Evolutionary conservation across 345 rosid genomes (phyloP).

Genomic region (Lepidium didymum): DNA sequence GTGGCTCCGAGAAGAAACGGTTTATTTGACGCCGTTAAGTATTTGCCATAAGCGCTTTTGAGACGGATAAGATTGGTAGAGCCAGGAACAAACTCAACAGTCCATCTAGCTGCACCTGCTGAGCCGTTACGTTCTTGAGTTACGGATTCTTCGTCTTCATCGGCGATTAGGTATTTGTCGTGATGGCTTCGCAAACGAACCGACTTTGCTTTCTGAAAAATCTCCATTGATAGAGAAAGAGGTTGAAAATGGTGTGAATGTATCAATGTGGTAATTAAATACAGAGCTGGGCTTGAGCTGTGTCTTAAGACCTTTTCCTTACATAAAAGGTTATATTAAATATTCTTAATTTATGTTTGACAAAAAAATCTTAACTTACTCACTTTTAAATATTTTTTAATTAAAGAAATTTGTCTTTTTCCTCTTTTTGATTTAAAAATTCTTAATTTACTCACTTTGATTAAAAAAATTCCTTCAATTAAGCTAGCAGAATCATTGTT

Average conservation of each 20-base stretch:
- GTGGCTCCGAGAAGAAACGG: constrained; percentile 78
- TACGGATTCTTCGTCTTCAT: constrained; percentile 68
- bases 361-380: no score
- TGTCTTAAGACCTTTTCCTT: constrained; percentile 15
- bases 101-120: constrained; percentile 53
- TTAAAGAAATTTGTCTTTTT: not conserved
- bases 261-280: not conserved
- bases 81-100: constrained; percentile 49
- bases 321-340: not conserved
- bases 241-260: constrained; percentile 13
- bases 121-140: constrained; percentile 66
- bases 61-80: constrained; percentile 49
- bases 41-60: constrained; percentile 58
- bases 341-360: not conserved
- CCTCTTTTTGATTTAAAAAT: not conserved
- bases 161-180: constrained; percentile 65
- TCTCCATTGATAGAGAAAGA: constrained; percentile 43
- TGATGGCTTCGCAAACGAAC: constrained; percentile 78
- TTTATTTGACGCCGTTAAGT: constrained; percentile 75
- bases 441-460: no score
- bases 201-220: constrained; percentile 61
- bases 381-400: not conserved
- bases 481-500: no score
- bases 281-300: not conserved
- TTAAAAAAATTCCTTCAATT: no score